Evolutionary conservation across 2,329 filamentous ascomycete species (phyloP), one percentile per base, ranked within the genome.

Genomic region (Exophiala calicioides): DNA sequence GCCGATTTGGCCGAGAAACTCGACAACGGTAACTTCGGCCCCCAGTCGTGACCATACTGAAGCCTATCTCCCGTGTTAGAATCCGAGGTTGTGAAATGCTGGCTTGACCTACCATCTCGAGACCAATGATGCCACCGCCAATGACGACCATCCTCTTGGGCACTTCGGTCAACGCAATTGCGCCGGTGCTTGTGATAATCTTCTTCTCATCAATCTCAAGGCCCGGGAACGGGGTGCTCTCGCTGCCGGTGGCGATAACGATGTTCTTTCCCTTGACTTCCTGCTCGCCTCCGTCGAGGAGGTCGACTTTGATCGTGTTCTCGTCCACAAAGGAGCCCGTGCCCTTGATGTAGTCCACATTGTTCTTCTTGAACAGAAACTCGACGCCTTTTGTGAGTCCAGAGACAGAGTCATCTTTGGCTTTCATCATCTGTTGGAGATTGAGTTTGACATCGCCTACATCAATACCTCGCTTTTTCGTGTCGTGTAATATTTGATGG

Each of bases 351-450:
- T 97, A 98, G 68, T 97, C 90, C 59, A 96, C 93, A 56, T 89
- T 88, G 76, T 98, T 98, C 81, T 98, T 97, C 84, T 97, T 97
- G 75, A 98, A 86, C 56, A 98, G 78, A 69, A 91, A 98, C 73
- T 98, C 93, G 58, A 98, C 87, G 69, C 93, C 93, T 79, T 97
- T 97, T 58, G 93, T 98, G 59, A 98, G 76, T 38, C 90, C 83
- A 30, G 76, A 72, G 55, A 98, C 93, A 41, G 93, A 94, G 26
- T 83, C 86, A 41, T 98, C 91, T 77, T 98, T 98, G 50, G 93
- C 90, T 77, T 96, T 95, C 90, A 98, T 96, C 82, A 98, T 90
- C 70, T 93, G 85, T 63, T 77, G 73, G 34, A 98, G 80, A 79
- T 98, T 96, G 67, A 98, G 85, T 73, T 95, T 94, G 65, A 98